These are phyloP conservation scores for Leucosporidium yakuticum DNA, from an alignment of 768 basidiomycete species.

Conservation along the genomic window DNA sequence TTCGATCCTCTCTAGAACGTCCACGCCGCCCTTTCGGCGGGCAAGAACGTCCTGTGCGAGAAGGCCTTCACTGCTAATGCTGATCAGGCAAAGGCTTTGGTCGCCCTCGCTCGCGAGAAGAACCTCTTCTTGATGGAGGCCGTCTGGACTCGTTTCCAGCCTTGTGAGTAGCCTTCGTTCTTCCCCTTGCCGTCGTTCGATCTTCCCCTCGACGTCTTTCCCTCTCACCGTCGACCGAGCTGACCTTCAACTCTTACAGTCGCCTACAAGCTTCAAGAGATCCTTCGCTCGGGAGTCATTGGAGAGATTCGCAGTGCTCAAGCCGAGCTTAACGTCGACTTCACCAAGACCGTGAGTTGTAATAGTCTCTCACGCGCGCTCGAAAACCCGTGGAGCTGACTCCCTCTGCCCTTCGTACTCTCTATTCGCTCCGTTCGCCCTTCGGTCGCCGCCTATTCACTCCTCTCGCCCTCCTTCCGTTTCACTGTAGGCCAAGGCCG, in stretches of 20 bases:
- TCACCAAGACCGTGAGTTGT: conserved; percentile 2
- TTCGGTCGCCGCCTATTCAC: too few relatives aligned
- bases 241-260: background rate
- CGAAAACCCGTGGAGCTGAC: conserved; percentile 2
- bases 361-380: too few relatives aligned
- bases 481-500: too few relatives aligned
- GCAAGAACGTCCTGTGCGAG: conserved; percentile 43
- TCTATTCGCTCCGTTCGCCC: too few relatives aligned
- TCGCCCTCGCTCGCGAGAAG: conserved; percentile 41
- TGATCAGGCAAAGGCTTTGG: conserved; percentile 39
- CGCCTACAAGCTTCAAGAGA: conserved; percentile 39
- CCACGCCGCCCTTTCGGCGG: conserved; percentile 30
- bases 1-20: conserved; percentile 40
- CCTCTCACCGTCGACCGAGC: too few relatives aligned
- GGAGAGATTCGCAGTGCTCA: conserved; percentile 40
- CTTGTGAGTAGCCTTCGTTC: conserved; percentile 4
- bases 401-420: too few relatives aligned
- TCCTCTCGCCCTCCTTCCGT: too few relatives aligned
- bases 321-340: conserved; percentile 41
- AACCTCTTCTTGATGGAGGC: conserved; percentile 45
- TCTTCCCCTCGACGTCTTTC: too few relatives aligned
- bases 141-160: conserved; percentile 44
- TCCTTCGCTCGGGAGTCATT: conserved; percentile 38
- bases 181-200: too few relatives aligned
- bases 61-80: conserved; percentile 43